Evolutionary conservation across 345 rosid genomes (phyloP).

Genomic region (Bruguiera sexangula): DNA sequence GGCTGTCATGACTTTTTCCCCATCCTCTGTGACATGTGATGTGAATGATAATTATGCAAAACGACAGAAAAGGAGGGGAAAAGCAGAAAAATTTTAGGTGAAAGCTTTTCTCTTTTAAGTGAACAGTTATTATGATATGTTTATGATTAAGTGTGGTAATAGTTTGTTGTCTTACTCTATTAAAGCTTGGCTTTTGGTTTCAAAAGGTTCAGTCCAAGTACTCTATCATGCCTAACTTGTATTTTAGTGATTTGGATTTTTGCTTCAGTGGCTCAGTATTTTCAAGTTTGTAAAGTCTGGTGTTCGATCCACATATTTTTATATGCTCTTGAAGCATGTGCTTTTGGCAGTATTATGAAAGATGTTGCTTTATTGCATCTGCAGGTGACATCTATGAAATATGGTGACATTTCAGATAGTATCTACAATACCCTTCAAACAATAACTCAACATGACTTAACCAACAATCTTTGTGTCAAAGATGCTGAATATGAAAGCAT

Average conservation of each 20-base stretch:
- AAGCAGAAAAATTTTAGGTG: too few relatives aligned
- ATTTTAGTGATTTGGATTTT: not conserved
- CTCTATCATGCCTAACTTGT: too few relatives aligned
- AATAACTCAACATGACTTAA: constrained; percentile 32
- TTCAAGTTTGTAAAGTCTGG: not conserved
- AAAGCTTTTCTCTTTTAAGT: too few relatives aligned
- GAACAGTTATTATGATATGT: too few relatives aligned
- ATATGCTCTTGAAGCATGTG: not conserved
- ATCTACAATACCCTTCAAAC: constrained; percentile 66
- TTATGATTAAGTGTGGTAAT: too few relatives aligned
- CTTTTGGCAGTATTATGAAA: constrained; percentile 8
- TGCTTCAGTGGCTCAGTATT: not conserved
- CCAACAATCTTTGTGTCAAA: constrained; percentile 17
- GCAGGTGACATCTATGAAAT: constrained; percentile 75
- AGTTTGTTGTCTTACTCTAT: too few relatives aligned
- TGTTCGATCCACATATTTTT: not conserved
- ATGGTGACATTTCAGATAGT: constrained; percentile 73
- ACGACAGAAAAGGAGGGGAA: too few relatives aligned
- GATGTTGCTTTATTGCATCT: constrained; percentile 14
- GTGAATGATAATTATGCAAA: too few relatives aligned
- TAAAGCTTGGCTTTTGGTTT: too few relatives aligned
- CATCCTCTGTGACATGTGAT: too few relatives aligned
- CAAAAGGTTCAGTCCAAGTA: too few relatives aligned
- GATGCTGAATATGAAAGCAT: constrained; percentile 37
- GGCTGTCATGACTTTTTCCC: too few relatives aligned